phyloP scores from a whole-genome alignment of 495 filamentous ascomycete species.

The Saxispiralis lemnorum region DNA sequence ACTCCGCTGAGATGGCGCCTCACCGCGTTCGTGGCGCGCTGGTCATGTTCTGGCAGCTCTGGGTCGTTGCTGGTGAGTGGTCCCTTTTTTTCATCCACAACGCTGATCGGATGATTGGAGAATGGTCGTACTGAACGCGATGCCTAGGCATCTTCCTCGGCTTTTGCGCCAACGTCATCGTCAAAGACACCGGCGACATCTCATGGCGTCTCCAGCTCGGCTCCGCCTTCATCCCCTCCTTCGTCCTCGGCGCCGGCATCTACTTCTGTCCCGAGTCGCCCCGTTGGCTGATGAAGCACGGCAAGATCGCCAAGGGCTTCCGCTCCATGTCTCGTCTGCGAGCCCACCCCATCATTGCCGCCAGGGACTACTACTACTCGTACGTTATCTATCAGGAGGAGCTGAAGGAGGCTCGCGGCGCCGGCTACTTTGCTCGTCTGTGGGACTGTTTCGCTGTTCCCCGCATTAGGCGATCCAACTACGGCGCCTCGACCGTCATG shows the following conservation, averaged over 20 bases:
- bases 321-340: conserved; percentile 30
- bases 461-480: conserved; percentile 46
- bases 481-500: conserved; percentile 50
- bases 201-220: conserved; percentile 28
- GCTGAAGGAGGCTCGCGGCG: conserved; percentile 5
- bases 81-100: background rate
- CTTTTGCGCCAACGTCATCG: conserved; percentile 24
- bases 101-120: too few relatives aligned
- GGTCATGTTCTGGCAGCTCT: conserved; percentile 47
- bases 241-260: conserved; percentile 17
- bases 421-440: conserved; percentile 37
- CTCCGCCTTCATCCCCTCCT: conserved; percentile 28
- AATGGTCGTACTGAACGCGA: too few relatives aligned
- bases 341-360: conserved; percentile 30
- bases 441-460: conserved; percentile 51
- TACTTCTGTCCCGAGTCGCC: conserved; percentile 22
- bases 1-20: conserved; percentile 40
- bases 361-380: conserved; percentile 36
- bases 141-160: conserved; percentile 21
- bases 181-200: conserved; percentile 16
- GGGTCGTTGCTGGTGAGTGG: conserved; percentile 16
- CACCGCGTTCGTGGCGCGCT: conserved; percentile 39
- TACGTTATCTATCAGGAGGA: conserved; percentile 15
- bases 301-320: conserved; percentile 22
- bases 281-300: conserved; percentile 12